Evolutionary conservation across 2,329 filamentous ascomycete species (phyloP).

Genomic region (Aspergillus amoenus): DNA sequence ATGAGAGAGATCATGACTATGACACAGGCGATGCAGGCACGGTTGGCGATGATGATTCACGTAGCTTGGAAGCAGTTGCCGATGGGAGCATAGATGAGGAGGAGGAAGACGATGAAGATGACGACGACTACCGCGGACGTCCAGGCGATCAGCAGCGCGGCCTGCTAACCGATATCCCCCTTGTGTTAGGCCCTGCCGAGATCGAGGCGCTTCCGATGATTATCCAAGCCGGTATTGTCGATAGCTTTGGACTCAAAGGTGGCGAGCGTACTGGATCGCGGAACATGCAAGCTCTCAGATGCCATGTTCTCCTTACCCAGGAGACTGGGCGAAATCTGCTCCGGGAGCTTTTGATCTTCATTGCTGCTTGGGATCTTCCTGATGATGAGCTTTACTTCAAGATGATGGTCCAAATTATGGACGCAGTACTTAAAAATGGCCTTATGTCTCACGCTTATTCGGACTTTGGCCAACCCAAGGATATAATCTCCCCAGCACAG

Average conservation of each 20-base stretch:
- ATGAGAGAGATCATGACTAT: slow-evolving; percentile 43
- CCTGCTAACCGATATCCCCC: slow-evolving; percentile 86
- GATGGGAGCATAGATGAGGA: slow-evolving; percentile 51
- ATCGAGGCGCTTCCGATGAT: slow-evolving; percentile 98
- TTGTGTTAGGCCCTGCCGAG: slow-evolving; percentile 90
- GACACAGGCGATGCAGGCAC: slow-evolving; percentile 43
- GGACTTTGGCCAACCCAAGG: slow-evolving; percentile 85
- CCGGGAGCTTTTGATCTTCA: slow-evolving; percentile 89
- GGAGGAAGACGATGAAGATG: slow-evolving; percentile 54
- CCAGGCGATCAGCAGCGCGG: slow-evolving; percentile 63
- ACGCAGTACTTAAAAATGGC: slow-evolving; percentile 85
- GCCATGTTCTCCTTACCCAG: slow-evolving; percentile 83
- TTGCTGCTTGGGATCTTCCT: slow-evolving; percentile 93
- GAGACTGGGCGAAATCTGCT: slow-evolving; percentile 88
- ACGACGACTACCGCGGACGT: slow-evolving; percentile 53
- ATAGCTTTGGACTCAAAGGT: slow-evolving; percentile 70
- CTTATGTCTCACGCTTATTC: slow-evolving; percentile 91
- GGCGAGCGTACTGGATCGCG: slow-evolving; percentile 59
- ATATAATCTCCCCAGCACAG: slow-evolving; percentile 93
- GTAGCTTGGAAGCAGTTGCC: slow-evolving; percentile 43
- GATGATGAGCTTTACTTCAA: slow-evolving; percentile 95
- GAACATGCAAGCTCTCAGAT: slow-evolving; percentile 86
- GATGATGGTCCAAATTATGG: slow-evolving; percentile 93
- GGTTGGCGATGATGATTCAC: slow-evolving; percentile 42
- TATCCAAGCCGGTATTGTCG: slow-evolving; percentile 89